Base-by-base conservation (phyloP, 2,329 filamentous ascomycete genomes). In the Gnomoniopsis sp. region DNA sequence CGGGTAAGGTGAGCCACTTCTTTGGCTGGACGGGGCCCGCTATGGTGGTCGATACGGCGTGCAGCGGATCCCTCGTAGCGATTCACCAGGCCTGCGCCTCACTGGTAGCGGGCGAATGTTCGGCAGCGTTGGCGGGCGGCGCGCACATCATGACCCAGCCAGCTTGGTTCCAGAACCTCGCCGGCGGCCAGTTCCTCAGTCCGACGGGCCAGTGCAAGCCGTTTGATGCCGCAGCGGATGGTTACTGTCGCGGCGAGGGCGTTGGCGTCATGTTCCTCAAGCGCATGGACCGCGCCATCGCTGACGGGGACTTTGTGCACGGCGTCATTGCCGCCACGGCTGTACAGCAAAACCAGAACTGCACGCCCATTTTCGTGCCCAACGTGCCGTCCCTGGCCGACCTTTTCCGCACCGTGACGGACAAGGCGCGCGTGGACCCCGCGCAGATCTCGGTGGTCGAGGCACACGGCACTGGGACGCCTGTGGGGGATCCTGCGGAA, bases 221-320 rank as follows among this genome's bases (percentile, higher is more conserved):
- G 0, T 75, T 72, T 53, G 70, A 71, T 23, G 59, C 50, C 1
- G 17, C 23, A 0, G 70, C 66, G 8, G 74, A 80, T 58, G 82
- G 82, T 0, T 85, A 83, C 59, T 81, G 75, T 10, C 72, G 81
- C 2, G 81, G 74, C 1, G 82, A 85, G 51, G 81, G 76, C 0
- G 63, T 72, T 6, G 77, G 65, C 0, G 62, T 70, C 1, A 64
- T 85, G 0, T 65, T 81, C 3, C 60, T 85, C 0, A 85, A 84
- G 69, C 71, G 64, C 14, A 66, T 83, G 0, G 68, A 70, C 1
- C 67, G 73, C 43, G 82, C 83, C 0, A 33, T 83, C 0, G 64
- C 65, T 3, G 80, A 82, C 36, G 74, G 75, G 0, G 77, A 85
- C 63, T 68, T 68, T 0, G 70, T 80, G 14, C 64, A 73, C 0